Base-by-base conservation (phyloP, 192 early-diverging fungal genomes). In the Umbelopsis sp. region DNA sequence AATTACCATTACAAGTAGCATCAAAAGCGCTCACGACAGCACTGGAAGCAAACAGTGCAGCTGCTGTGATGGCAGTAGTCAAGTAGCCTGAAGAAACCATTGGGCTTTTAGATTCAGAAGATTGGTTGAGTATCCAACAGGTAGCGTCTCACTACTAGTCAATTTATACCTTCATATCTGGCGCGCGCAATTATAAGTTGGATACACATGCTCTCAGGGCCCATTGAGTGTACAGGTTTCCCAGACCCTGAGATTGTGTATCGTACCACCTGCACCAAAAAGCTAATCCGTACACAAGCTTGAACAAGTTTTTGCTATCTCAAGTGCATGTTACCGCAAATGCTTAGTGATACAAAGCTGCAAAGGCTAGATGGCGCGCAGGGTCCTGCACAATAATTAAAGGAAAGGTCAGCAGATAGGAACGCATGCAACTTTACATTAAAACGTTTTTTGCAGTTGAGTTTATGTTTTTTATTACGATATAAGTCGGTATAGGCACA, bases 311-410 rank as follows among this genome's bases (percentile, higher is more conserved):
- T 30, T 18, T 35, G 25, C 55, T 35, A 61, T 16, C 12, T 25
- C 0, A 4, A 61, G 21, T 27, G 11, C 55, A 16, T 18, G 15
- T 41, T 41, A 41, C 37, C 5, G 37, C 6, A 41, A 18, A 16
- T 35, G 7, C 13, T 35, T 49, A 16, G 55, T 61, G 9, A 35
- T 30, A 61, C 55, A 35, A 35, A 18, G 25, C 13, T 61, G 15
- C 30, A 61, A 49, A 33, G 55, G 25, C 33, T n/a, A 33, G 27
- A 35, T 35, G 30, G 55, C 27, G 22, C 16, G 2, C 16, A 61
- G 55, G 55, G 55, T 35, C 30, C 55, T 61, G 55, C 55, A 61
- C 27, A 61, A 30, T 35, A 61, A 61, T 61, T 61, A 61, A 61
- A 61, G 5, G 0, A 6, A 6, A 6, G 7, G 6, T 41, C 37